Percentiles rank a stretch among this genome's conserved stretches.
These are phyloP conservation scores for Ascochyta lentis DNA, from an alignment of 2,329 filamentous ascomycete genomes.

Conservation along the genomic window DNA sequence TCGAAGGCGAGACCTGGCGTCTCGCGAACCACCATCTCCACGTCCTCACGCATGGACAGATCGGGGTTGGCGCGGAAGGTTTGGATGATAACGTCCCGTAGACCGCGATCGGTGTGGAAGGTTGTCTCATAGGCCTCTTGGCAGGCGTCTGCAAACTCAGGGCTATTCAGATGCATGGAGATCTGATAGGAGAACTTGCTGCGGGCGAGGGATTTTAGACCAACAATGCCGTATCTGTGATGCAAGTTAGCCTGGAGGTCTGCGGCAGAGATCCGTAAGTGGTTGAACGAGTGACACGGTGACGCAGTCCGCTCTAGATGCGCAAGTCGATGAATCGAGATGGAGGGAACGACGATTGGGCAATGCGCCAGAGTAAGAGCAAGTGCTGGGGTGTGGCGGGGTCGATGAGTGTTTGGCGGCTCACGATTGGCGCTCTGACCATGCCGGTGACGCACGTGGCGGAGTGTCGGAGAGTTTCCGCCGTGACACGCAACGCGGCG, in stretches of 20 bases:
- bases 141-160: constrained; percentile 57
- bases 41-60: constrained; percentile 54
- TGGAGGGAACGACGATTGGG: constrained; percentile 25
- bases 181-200: constrained; percentile 56
- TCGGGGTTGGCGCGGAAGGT: constrained; percentile 56
- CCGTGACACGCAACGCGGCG: constrained; percentile 27
- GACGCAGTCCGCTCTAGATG: constrained; percentile 29
- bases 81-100: constrained; percentile 57
- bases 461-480: constrained; percentile 36
- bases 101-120: constrained; percentile 57
- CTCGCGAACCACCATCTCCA: constrained; percentile 53
- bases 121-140: constrained; percentile 58
- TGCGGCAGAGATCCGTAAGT: constrained; percentile 9
- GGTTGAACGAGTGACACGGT: constrained; percentile 22
- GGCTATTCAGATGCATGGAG: constrained; percentile 52
- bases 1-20: constrained; percentile 57
- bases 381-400: constrained; percentile 10
- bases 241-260: constrained; percentile 31
- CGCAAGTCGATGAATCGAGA: constrained; percentile 15
- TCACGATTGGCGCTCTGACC: constrained; percentile 27
- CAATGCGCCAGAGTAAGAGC: constrained; percentile 1
- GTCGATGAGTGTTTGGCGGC: constrained; percentile 6
- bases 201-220: constrained; percentile 55
- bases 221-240: constrained; percentile 54
- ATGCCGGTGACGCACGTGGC: constrained; percentile 37